phyloP scores from a whole-genome alignment of 768 basidiomycete genomes.

The Saitozyma sp. region DNA sequence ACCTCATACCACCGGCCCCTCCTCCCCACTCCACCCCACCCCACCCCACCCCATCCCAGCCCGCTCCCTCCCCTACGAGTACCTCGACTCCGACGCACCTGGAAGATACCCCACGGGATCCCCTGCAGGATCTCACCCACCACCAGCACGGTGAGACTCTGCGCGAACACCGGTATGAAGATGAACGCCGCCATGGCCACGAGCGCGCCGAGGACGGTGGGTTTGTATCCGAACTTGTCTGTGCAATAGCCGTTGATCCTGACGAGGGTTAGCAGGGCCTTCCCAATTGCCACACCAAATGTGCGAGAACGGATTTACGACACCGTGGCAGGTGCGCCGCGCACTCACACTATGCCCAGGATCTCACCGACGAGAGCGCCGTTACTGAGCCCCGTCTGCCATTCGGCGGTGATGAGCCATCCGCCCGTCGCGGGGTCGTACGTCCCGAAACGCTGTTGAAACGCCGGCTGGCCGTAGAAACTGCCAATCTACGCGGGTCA shows the following conservation, averaged over 20 bases:
- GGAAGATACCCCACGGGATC: conserved; percentile 47
- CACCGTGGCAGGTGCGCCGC: too few relatives aligned
- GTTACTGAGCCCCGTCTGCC: conserved; percentile 24
- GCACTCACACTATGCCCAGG: conserved; percentile 14
- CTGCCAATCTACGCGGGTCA: conserved; percentile 9
- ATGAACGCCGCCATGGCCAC: conserved; percentile 14
- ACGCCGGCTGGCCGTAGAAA: conserved; percentile 25
- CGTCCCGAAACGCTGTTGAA: conserved; percentile 23
- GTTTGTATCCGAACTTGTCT: conserved; percentile 21
- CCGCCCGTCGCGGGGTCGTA: conserved; percentile 9
- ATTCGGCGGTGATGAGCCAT: conserved; percentile 17
- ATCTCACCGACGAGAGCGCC: conserved; percentile 16
- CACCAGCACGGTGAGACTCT: conserved; percentile 17
- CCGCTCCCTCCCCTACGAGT: too few relatives aligned
- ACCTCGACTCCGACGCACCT: conserved; percentile 34
- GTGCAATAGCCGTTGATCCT: conserved; percentile 36
- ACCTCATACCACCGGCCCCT: too few relatives aligned
- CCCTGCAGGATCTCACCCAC: conserved; percentile 34
- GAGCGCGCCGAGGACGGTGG: conserved; percentile 15
- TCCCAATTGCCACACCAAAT: too few relatives aligned
- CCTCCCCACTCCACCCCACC: too few relatives aligned
- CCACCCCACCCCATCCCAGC: too few relatives aligned
- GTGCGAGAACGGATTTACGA: too few relatives aligned
- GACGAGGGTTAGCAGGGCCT: too few relatives aligned
- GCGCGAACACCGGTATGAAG: conserved; percentile 16